Base-by-base conservation (phyloP, 169 alveolate species). In the Eimeria brunetti region DNA sequence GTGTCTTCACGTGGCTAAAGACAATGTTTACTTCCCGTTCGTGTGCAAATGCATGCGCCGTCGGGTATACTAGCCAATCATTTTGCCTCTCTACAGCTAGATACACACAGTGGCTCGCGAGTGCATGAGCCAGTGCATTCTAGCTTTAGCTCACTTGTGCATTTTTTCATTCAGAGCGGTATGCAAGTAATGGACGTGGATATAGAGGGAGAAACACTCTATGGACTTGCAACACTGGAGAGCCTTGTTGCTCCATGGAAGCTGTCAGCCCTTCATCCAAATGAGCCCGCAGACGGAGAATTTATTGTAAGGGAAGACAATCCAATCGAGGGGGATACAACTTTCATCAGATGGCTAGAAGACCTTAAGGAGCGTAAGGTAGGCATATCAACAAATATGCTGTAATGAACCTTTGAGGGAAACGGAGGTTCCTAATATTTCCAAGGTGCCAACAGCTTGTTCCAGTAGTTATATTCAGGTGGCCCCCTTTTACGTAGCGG, bases 171-270 rank as follows among this genome's bases (percentile, higher is more conserved):
- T 11, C 51, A 86, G 92, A 86, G 92, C 16, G 92, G 92, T 49
- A 22, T 86, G 81, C 92, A 86, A 86, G 20, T 58, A 36, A 46
- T 8, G 51, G 92, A 86, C 64, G 83, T 46, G 7, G 83, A 86
- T 11, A 22, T 86, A 36, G 92, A 33, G 12, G 92, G 92, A 12
- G 14, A 62, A 60, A 58, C 81, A 2, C 58, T 86, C 1, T 86
- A 86, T 51, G 92, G 92, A 5, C 92, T 86, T 56, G 92, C 14
- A 9, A 86, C 92, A 27, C 78, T 86, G 1, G 92, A 86, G 53
- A 58, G 92, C 64, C 92, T 86, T 33, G 92, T 86, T 86, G 51
- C 92, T 22, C 92, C 92, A 41, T 86, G 92, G 92, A 86, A 86
- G 33, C 24, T 86, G 81, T 46, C 9, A 22, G 78, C 83, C 7